Percentiles rank a stretch among this genome's conserved stretches.
phyloP scores from a whole-genome alignment of 2,329 filamentous ascomycete species.

The Teratosphaeria zuluensis region DNA sequence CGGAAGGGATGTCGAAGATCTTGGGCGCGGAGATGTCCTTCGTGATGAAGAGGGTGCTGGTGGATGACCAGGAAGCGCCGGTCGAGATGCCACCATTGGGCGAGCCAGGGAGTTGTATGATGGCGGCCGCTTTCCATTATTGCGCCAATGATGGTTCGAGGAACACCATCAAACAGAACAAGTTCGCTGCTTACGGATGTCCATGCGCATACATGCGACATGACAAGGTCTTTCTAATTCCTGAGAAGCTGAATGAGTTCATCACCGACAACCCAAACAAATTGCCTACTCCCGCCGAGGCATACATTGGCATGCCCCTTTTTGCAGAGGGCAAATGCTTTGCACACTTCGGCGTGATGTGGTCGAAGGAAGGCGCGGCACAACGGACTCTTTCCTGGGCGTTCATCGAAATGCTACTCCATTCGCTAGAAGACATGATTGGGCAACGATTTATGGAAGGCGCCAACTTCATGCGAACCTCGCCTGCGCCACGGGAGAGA shows the following conservation, averaged over 20 bases:
- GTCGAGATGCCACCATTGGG: conserved; percentile 53
- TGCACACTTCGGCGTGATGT: conserved; percentile 63
- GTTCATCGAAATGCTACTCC: conserved; percentile 57
- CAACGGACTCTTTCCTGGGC: conserved; percentile 52
- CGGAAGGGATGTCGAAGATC: conserved; percentile 55
- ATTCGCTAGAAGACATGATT: conserved; percentile 59
- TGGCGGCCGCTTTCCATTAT: conserved; percentile 58
- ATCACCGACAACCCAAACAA: conserved; percentile 52
- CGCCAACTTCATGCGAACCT: conserved; percentile 33
- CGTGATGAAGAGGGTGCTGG: conserved; percentile 54
- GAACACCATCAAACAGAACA: conserved; percentile 50
- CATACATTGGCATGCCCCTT: conserved; percentile 57
- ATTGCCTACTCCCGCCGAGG: conserved; percentile 52
- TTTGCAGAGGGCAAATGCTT: conserved; percentile 57
- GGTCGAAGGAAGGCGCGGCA: conserved; percentile 52
- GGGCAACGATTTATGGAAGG: conserved; percentile 48
- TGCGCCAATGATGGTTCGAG: conserved; percentile 45
- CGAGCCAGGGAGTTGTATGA: conserved; percentile 51
- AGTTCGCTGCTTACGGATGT: conserved; percentile 55
- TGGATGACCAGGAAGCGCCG: conserved; percentile 48
- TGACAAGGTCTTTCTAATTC: conserved; percentile 61
- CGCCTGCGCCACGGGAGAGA: conserved; percentile 17
- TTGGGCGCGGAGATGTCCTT: conserved; percentile 58
- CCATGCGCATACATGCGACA: conserved; percentile 62
- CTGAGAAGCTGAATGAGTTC: conserved; percentile 50